Percentiles rank a stretch among this genome's conserved stretches.
These are phyloP conservation scores for Inga oerstediana DNA, from an alignment of 306 rosid genomes.

Conservation along the genomic window DNA sequence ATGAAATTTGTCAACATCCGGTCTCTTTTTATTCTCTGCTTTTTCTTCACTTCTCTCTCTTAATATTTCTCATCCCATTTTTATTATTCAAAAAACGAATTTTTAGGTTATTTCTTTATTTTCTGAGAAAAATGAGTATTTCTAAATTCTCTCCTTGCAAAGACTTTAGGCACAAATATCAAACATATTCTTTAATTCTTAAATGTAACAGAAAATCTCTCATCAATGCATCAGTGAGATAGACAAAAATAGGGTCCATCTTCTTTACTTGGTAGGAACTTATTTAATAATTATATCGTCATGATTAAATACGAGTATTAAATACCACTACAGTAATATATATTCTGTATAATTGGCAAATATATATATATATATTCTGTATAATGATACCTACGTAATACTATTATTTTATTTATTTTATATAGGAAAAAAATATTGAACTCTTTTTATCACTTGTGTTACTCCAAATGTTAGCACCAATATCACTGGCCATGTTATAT, in stretches of 20 bases:
- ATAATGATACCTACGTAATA: not conserved
- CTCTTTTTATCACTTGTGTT: no score
- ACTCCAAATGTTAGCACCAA: not conserved
- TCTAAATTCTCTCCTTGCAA: conserved; percentile 84
- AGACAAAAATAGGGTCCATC: not conserved
- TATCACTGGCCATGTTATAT: not conserved
- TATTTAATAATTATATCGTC: not conserved
- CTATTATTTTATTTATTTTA: not conserved
- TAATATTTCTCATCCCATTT: conserved; percentile 16
- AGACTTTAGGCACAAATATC: conserved; percentile 47
- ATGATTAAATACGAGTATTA: not conserved
- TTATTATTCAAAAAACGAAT: conserved; percentile 3
- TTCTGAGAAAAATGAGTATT: conserved; percentile 49
- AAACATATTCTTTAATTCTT: conserved; percentile 21
- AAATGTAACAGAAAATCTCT: conserved; percentile 27
- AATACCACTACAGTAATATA: not conserved
- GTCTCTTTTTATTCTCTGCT: conserved; percentile 90
- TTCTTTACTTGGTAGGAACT: not conserved
- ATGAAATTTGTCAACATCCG: conserved; percentile 94
- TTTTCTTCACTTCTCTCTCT: conserved; percentile 53
- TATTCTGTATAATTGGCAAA: not conserved
- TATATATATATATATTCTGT: not conserved
- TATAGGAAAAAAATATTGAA: no score
- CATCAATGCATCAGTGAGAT: not conserved
- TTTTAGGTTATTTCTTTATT: not conserved